A percentile compares a stretch with the other conserved stretches of the same genome.
These are phyloP conservation scores for Eucalyptus pauciflora DNA, from an alignment of 345 rosid species.

Conservation along the genomic window DNA sequence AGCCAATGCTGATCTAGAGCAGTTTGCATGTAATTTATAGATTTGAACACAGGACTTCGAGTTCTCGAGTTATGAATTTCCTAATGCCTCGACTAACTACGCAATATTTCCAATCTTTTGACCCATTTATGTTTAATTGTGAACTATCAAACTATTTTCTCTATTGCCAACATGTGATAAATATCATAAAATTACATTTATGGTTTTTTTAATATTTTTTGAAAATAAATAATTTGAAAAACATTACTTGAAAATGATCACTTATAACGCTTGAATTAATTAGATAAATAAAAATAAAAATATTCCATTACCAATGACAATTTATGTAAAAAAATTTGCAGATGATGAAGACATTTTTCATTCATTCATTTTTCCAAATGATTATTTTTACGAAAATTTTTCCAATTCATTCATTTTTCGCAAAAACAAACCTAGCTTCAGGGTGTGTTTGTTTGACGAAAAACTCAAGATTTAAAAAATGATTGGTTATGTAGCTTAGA, in stretches of 20 bases:
- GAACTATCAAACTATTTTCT: accelerated
- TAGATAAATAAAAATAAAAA: neutral
- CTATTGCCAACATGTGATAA: accelerated
- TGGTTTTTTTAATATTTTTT: neutral
- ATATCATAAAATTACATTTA: neutral
- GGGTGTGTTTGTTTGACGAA: too few species aligned
- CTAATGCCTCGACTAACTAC: accelerated
- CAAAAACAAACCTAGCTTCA: accelerated
- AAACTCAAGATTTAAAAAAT: neutral
- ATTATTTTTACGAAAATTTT: too few species aligned
- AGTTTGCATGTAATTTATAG: neutral
- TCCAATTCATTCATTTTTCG: accelerated
- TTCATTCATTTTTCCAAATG: accelerated
- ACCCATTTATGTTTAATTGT: neutral
- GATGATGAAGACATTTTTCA: too few species aligned
- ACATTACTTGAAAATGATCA: accelerated
- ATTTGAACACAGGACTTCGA: neutral
- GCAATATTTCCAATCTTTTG: neutral
- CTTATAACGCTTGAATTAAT: neutral
- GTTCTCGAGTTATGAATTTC: accelerated
- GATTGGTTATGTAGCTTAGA: accelerated
- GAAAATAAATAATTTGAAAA: neutral
- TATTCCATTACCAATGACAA: accelerated
- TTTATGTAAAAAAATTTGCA: accelerated
- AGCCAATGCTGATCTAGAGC: neutral